phyloP scores from a whole-genome alignment of 1,284 basidiomycete genomes.

The Apiotrichum veenhuisii region DNA sequence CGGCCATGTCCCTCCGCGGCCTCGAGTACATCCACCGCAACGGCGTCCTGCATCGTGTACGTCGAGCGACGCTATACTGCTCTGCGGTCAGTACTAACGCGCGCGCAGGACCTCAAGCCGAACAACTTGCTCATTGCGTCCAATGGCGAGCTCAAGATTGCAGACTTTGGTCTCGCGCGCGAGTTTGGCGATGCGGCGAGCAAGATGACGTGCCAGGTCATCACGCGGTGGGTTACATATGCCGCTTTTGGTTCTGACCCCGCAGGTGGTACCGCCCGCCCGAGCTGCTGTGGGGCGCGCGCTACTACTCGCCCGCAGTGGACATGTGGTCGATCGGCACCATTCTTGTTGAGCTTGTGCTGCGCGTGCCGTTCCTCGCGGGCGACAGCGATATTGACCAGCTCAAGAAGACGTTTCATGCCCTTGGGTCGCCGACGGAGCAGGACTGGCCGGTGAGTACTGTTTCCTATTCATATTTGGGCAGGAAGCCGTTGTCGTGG shows the following conservation, averaged over 20 bases:
- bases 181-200: conserved; percentile 77
- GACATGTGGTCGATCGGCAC: conserved; percentile 99
- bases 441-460: conserved; percentile 89
- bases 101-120: conserved; percentile 87
- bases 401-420: conserved; percentile 87
- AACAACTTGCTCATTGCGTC: conserved; percentile 95
- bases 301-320: conserved; percentile 96
- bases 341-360: conserved; percentile 91
- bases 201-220: conserved; percentile 97
- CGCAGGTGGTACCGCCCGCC: conserved; percentile 94
- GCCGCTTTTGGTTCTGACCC: neutral
- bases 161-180: conserved; percentile 97
- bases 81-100: neutral
- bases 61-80: conserved; percentile 24
- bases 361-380: conserved; percentile 80
- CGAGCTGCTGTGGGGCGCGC: conserved; percentile 90
- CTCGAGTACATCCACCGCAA: conserved; percentile 96
- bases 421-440: conserved; percentile 91
- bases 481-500: no score
- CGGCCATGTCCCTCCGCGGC: conserved; percentile 95
- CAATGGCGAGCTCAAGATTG: conserved; percentile 89
- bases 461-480: no score
- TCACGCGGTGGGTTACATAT: conserved; percentile 66
- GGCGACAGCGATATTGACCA: conserved; percentile 97
- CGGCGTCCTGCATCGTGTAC: conserved; percentile 85